A percentile compares a stretch with the other conserved stretches of the same genome.
Evolutionary conservation across 345 rosid species (phyloP).

Genomic region (Litchi chinensis): DNA sequence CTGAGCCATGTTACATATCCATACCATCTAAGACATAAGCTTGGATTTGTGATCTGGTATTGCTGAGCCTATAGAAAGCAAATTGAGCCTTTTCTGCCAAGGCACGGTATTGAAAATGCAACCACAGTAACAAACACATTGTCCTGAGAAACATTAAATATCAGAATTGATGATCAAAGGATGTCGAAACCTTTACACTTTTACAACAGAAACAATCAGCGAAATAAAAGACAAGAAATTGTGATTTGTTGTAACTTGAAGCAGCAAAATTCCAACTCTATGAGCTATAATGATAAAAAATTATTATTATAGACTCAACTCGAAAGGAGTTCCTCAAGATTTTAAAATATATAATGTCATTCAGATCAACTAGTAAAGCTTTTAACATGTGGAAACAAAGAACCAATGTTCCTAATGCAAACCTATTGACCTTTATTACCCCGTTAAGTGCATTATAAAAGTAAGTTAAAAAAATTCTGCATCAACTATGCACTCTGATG

Average conservation of each 20-base stretch:
- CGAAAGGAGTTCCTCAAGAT: background rate
- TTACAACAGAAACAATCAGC: background rate
- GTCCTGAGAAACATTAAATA: slow-evolving; percentile 27
- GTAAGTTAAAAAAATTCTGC: background rate
- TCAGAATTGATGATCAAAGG: background rate
- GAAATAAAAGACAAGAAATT: background rate
- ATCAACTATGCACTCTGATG: background rate
- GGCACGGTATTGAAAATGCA: slow-evolving; percentile 49
- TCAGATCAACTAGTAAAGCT: background rate
- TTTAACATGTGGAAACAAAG: background rate
- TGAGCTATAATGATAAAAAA: background rate
- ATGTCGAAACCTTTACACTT: background rate
- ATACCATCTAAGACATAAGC: slow-evolving; percentile 51
- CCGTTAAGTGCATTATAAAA: background rate
- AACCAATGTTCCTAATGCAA: background rate
- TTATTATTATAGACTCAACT: background rate
- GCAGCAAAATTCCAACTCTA: background rate
- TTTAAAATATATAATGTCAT: background rate
- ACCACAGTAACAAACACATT: slow-evolving; percentile 50
- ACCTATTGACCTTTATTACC: background rate
- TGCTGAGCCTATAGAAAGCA: slow-evolving; percentile 49
- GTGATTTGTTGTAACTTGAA: background rate
- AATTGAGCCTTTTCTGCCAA: slow-evolving; percentile 39
- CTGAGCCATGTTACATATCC: background rate
- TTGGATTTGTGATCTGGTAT: slow-evolving; percentile 44